Percentiles rank a stretch among this genome's conserved stretches.
phyloP scores from a whole-genome alignment of 225 moss, liverwort and hornwort genomes.

The Lunularia cruciata region DNA sequence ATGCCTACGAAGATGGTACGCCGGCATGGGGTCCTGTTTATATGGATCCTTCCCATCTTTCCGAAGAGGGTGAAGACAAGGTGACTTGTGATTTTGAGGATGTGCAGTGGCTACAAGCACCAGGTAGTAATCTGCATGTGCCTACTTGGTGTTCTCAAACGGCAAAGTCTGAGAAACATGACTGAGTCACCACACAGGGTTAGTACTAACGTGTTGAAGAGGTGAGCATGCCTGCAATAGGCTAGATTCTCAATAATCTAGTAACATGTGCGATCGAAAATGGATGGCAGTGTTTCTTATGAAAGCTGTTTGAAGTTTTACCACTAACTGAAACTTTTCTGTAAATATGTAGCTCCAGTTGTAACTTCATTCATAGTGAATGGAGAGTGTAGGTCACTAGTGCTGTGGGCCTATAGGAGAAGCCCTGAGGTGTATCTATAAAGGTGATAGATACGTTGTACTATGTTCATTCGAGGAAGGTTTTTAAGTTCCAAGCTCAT shows the following conservation, averaged over 20 bases:
- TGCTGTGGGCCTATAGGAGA: too few species aligned
- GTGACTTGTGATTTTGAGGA: slow-evolving; percentile 34
- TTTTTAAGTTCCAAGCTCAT: too few species aligned
- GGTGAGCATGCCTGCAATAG: not conserved
- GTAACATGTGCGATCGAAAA: too few species aligned
- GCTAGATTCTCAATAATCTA: not conserved
- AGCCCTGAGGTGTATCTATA: too few species aligned
- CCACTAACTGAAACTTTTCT: not conserved
- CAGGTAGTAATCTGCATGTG: not conserved
- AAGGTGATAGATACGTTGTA: too few species aligned
- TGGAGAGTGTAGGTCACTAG: too few species aligned
- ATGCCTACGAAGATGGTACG: slow-evolving; percentile 60
- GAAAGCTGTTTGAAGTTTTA: not conserved
- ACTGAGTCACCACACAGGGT: not conserved
- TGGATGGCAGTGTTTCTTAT: not conserved
- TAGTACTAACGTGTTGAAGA: not conserved
- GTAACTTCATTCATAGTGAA: too few species aligned
- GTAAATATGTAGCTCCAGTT: not conserved
- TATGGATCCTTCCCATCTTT: slow-evolving; percentile 29
- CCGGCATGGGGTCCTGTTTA: slow-evolving; percentile 58
- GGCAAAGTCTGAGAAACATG: not conserved
- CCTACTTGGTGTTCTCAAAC: not conserved
- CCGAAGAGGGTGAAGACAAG: slow-evolving; percentile 19
- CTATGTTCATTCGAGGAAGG: too few species aligned
- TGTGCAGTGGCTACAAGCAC: slow-evolving; percentile 21